phyloP scores from a whole-genome alignment of 2,329 filamentous ascomycete species.

The Kalaharituber pfeilii region DNA sequence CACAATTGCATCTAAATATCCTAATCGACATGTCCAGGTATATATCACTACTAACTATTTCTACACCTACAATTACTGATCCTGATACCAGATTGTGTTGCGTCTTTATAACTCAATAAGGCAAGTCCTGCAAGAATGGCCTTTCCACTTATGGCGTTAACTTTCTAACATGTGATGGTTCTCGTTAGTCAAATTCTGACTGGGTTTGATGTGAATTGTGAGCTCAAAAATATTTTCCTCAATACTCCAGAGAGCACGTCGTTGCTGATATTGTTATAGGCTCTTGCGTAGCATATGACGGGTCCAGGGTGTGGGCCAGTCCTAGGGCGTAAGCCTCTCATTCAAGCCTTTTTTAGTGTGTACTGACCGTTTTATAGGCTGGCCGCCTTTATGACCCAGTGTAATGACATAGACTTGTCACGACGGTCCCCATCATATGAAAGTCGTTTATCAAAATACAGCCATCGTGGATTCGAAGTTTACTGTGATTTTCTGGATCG shows the following conservation, averaged over 20 bases:
- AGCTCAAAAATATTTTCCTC: not conserved
- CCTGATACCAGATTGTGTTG: not conserved
- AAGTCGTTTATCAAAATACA: slow-evolving; percentile 71
- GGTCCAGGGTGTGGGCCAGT: slow-evolving; percentile 59
- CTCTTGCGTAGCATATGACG: slow-evolving; percentile 60
- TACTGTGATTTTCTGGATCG: slow-evolving; percentile 62
- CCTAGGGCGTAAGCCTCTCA: slow-evolving; percentile 40
- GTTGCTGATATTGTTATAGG: not conserved
- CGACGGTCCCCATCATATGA: slow-evolving; percentile 75
- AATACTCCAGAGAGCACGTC: too few species aligned
- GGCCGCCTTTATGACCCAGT: slow-evolving; percentile 62
- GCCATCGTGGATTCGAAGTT: slow-evolving; percentile 67
- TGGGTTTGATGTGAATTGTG: slow-evolving; percentile 76
- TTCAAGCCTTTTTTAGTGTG: not conserved
- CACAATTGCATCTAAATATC: slow-evolving; percentile 70
- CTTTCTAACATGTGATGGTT: slow-evolving; percentile 42
- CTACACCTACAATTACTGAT: too few species aligned
- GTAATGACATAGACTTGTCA: slow-evolving; percentile 62
- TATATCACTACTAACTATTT: slow-evolving; percentile 6
- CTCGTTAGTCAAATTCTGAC: slow-evolving; percentile 67
- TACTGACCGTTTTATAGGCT: slow-evolving; percentile 26
- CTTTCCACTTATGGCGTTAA: not conserved
- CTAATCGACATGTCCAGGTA: slow-evolving; percentile 58
- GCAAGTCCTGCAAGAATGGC: not conserved
- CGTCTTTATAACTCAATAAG: not conserved